A percentile compares a stretch with the other conserved stretches of the same genome.
phyloP scores from a whole-genome alignment of 495 filamentous ascomycete species.

The Hypoxylon perforatum region DNA sequence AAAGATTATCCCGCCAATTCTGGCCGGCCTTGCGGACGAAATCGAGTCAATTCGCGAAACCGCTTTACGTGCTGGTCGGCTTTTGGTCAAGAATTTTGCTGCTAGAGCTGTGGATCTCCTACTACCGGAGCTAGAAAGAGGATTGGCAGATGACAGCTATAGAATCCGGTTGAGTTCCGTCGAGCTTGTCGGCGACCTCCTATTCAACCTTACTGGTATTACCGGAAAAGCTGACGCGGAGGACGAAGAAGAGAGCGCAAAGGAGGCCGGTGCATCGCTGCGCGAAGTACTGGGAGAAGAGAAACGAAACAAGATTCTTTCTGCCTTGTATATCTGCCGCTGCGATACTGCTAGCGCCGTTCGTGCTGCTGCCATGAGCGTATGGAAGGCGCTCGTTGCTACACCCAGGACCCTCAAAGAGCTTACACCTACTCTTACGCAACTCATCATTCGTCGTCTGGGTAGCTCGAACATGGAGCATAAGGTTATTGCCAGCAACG shows the following conservation, averaged over 20 bases:
- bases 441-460: slow-evolving; percentile 92
- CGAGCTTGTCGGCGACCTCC: slow-evolving; percentile 93
- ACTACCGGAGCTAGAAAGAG: slow-evolving; percentile 93
- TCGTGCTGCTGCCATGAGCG: slow-evolving; percentile 86
- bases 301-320: slow-evolving; percentile 93
- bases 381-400: slow-evolving; percentile 97
- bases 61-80: slow-evolving; percentile 87
- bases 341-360: slow-evolving; percentile 96
- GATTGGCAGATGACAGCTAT: slow-evolving; percentile 93
- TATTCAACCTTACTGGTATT: slow-evolving; percentile 98
- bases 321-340: slow-evolving; percentile 94
- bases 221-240: slow-evolving; percentile 84
- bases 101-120: slow-evolving; percentile 93
- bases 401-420: slow-evolving; percentile 94
- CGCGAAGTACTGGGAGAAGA: slow-evolving; percentile 95
- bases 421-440: slow-evolving; percentile 90
- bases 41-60: slow-evolving; percentile 95
- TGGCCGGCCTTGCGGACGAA: slow-evolving; percentile 94
- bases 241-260: slow-evolving; percentile 74
- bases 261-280: slow-evolving; percentile 88
- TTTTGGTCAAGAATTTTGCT: slow-evolving; percentile 98
- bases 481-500: slow-evolving; percentile 97
- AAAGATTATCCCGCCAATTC: slow-evolving; percentile 95
- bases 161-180: slow-evolving; percentile 97
- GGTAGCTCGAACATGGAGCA: slow-evolving; percentile 98